phyloP scores from a whole-genome alignment of 2,329 filamentous ascomycete genomes.

The Ascochyta viciae-villosae region DNA sequence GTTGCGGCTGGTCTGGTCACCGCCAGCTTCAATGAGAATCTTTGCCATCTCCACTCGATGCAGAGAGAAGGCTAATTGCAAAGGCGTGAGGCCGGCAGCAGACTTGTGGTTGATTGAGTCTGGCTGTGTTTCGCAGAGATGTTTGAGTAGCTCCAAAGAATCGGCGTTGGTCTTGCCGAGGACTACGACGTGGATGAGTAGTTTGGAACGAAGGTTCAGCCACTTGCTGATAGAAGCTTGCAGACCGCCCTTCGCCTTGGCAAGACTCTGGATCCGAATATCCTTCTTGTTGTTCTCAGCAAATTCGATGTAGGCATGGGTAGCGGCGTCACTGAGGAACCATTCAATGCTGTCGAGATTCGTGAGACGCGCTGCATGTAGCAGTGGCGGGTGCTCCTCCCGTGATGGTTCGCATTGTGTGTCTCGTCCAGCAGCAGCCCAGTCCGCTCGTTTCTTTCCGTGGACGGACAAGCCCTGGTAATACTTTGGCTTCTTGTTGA shows the following conservation, averaged over 20 bases:
- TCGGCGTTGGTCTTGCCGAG: slow-evolving; percentile 46
- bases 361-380: slow-evolving; percentile 63
- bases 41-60: slow-evolving; percentile 63
- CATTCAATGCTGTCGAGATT: slow-evolving; percentile 76
- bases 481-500: slow-evolving; percentile 70
- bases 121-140: slow-evolving; percentile 69
- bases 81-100: slow-evolving; percentile 66
- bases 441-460: slow-evolving; percentile 76
- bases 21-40: slow-evolving; percentile 70
- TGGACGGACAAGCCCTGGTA: slow-evolving; percentile 74
- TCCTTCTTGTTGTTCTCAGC: slow-evolving; percentile 68
- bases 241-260: slow-evolving; percentile 66
- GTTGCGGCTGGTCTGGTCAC: slow-evolving; percentile 72
- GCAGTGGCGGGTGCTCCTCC: slow-evolving; percentile 60
- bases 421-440: slow-evolving; percentile 57
- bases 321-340: slow-evolving; percentile 75
- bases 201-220: slow-evolving; percentile 56
- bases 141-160: slow-evolving; percentile 66
- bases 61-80: slow-evolving; percentile 69
- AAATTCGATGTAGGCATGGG: slow-evolving; percentile 73
- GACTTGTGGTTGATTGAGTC: slow-evolving; percentile 68
- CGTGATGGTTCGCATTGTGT: slow-evolving; percentile 5
- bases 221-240: slow-evolving; percentile 68
- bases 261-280: slow-evolving; percentile 67
- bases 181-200: slow-evolving; percentile 67